Conservation (phyloP, 352 stramenopile species). For the Pythium volutum region DNA sequence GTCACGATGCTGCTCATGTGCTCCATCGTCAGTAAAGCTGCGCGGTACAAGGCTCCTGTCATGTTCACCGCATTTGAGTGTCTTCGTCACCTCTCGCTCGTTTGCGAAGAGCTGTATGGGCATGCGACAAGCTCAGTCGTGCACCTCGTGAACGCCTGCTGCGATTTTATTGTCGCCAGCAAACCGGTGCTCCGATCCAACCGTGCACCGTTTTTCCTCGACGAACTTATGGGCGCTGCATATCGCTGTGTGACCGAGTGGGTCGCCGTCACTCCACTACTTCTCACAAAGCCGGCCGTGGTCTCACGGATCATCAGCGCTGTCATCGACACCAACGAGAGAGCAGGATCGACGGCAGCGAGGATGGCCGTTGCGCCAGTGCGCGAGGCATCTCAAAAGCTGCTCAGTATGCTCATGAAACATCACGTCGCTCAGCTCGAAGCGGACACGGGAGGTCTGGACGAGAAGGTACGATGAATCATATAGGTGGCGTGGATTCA, state of each 20-base stretch:
- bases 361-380: conserved; percentile 50
- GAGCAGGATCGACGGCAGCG: conserved; percentile 58
- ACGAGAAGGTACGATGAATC: conserved; percentile 48
- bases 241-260: conserved; percentile 86
- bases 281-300: conserved; percentile 72
- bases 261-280: conserved; percentile 68
- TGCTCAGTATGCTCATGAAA: conserved; percentile 87
- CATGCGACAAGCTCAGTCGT: conserved; percentile 77
- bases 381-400: conserved; percentile 69
- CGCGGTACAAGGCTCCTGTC: conserved; percentile 78
- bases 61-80: conserved; percentile 87
- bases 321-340: conserved; percentile 75
- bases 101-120: conserved; percentile 72
- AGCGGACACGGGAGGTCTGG: conserved; percentile 33
- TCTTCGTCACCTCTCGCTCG: conserved; percentile 74
- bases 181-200: conserved; percentile 69
- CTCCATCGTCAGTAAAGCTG: conserved; percentile 78
- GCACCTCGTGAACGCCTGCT: conserved; percentile 80
- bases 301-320: conserved; percentile 80
- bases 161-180: conserved; percentile 82
- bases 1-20: conserved; percentile 84
- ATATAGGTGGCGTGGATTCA: background rate
- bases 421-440: conserved; percentile 72
- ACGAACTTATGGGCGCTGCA: conserved; percentile 75
- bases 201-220: conserved; percentile 75